Conservation (phyloP, 1,139 yeast species). For the Yamadazyma kanchanaburiensis region DNA sequence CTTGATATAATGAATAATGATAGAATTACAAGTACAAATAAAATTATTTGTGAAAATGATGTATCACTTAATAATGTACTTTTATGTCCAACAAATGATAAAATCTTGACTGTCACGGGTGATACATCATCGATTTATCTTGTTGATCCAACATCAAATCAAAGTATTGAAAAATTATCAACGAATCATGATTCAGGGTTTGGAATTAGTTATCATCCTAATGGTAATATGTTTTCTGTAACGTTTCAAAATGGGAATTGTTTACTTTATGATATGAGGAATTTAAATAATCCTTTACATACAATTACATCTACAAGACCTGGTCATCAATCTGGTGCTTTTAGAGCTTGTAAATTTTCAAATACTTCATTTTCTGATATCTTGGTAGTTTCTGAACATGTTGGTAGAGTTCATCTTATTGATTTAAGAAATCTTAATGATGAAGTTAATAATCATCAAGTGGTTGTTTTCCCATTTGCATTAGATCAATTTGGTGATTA, state of each 20-base stretch:
- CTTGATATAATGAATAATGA: constrained; percentile 57
- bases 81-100: constrained; percentile 26
- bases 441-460: constrained; percentile 52
- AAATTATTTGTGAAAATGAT: constrained; percentile 35
- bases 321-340: constrained; percentile 57
- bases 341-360: constrained; percentile 69
- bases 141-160: constrained; percentile 26
- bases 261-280: constrained; percentile 71
- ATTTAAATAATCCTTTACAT: constrained; percentile 47
- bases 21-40: constrained; percentile 29
- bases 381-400: constrained; percentile 76
- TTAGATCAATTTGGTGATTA: constrained; percentile 39
- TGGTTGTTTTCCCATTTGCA: constrained; percentile 53
- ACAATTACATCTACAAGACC: constrained; percentile 59
- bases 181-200: constrained; percentile 78
- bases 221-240: constrained; percentile 70
- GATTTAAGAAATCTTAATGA: constrained; percentile 70
- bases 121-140: constrained; percentile 38
- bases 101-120: constrained; percentile 38
- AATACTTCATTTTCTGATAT: constrained; percentile 67
- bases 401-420: constrained; percentile 78
- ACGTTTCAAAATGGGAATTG: constrained; percentile 86
- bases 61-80: constrained; percentile 41
- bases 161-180: constrained; percentile 28
- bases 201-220: constrained; percentile 73